These are phyloP conservation scores for Inosperma sp. DNA, from an alignment of 768 basidiomycete species.

Conservation along the genomic window DNA sequence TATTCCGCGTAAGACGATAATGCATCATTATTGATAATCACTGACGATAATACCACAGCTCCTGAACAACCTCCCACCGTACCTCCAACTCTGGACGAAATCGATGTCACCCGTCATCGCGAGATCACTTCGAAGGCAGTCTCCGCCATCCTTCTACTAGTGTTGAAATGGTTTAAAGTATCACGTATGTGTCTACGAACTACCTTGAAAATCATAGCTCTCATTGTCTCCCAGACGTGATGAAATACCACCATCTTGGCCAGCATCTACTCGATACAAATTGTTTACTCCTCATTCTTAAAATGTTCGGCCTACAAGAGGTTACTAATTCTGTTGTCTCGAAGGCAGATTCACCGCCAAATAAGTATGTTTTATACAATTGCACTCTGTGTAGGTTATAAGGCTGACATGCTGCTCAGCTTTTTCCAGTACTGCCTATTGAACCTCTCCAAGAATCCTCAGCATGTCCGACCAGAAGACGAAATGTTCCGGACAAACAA, in stretches of 20 bases:
- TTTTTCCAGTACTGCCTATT: constrained; percentile 94
- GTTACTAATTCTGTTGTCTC: constrained; percentile 79
- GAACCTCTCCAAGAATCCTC: constrained; percentile 66
- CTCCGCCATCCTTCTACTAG: constrained; percentile 85
- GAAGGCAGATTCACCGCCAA: constrained; percentile 81
- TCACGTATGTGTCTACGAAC: constrained; percentile 66
- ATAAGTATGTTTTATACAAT: constrained; percentile 49
- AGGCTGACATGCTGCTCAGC: too few relatives aligned
- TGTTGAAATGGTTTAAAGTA: constrained; percentile 97
- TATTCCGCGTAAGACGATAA: constrained; percentile 49
- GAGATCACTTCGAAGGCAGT: constrained; percentile 98
- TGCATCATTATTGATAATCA: not conserved
- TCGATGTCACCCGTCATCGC: constrained; percentile 90
- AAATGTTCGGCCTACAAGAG: constrained; percentile 98
- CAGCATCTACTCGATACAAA: constrained; percentile 94
- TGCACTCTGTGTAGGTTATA: not conserved
- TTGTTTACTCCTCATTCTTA: constrained; percentile 86
- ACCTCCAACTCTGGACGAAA: constrained; percentile 81
- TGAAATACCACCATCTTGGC: constrained; percentile 99
- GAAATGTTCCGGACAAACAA: constrained; percentile 56
- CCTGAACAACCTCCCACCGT: constrained; percentile 59
- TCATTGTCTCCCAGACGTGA: constrained; percentile 58
- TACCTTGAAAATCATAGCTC: not conserved
- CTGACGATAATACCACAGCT: not conserved
- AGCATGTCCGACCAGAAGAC: constrained; percentile 58